Conservation (phyloP, 352 stramenopile genomes). For the Phytophthora melonis region DNA sequence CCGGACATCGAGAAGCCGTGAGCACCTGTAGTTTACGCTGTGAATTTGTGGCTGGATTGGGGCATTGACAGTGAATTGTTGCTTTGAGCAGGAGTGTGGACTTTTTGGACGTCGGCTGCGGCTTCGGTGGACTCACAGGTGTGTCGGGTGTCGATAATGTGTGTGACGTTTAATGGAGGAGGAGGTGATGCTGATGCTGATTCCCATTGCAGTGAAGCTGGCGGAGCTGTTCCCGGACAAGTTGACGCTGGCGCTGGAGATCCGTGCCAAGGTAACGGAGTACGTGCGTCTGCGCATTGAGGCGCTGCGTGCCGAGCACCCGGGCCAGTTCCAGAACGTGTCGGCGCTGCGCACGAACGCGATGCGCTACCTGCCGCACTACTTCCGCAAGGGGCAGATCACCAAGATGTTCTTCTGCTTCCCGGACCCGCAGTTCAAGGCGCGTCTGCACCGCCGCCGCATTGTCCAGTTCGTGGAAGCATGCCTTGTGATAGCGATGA, state of each 20-base stretch:
- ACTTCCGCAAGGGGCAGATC: slow-evolving; percentile 90
- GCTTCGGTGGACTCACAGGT: slow-evolving; percentile 97
- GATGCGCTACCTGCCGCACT: slow-evolving; percentile 94
- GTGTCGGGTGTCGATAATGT: slow-evolving; percentile 5
- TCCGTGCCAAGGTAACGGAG: slow-evolving; percentile 96
- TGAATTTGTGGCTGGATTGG: not conserved
- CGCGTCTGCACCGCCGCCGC: slow-evolving; percentile 96
- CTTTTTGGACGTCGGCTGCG: slow-evolving; percentile 97
- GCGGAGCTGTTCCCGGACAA: slow-evolving; percentile 93
- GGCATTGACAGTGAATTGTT: slow-evolving; percentile 1
- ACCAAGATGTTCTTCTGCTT: slow-evolving; percentile 99
- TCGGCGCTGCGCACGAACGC: slow-evolving; percentile 96
- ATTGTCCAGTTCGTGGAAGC: slow-evolving; percentile 83
- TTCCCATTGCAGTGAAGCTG: slow-evolving; percentile 81
- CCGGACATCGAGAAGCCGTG: slow-evolving; percentile 84
- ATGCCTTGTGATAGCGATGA: not conserved
- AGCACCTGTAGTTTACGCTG: slow-evolving; percentile 12
- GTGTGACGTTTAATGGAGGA: not conserved
- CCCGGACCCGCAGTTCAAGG: slow-evolving; percentile 99
- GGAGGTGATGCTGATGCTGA: not conserved
- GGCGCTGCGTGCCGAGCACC: slow-evolving; percentile 81
- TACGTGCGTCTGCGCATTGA: slow-evolving; percentile 94
- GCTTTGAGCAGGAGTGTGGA: slow-evolving; percentile 76
- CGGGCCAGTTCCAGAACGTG: slow-evolving; percentile 94
- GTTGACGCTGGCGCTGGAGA: slow-evolving; percentile 97